Percentiles rank a stretch among this genome's conserved stretches.
These are phyloP conservation scores for Phaeophleospora eucalypticola DNA, from an alignment of 2,329 filamentous ascomycete genomes.

Conservation along the genomic window DNA sequence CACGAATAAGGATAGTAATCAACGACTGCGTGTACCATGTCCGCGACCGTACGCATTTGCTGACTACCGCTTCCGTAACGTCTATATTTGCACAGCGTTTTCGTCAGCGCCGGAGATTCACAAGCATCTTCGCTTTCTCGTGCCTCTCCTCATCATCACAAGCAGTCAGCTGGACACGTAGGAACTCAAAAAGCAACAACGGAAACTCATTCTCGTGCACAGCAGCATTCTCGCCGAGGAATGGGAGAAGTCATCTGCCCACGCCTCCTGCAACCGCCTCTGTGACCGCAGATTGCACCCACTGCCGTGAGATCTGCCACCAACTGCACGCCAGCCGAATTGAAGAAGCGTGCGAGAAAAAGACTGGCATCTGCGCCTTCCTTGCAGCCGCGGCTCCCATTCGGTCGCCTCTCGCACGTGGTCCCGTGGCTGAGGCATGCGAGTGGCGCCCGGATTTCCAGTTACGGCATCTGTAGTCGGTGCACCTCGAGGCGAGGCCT, in stretches of 20 bases:
- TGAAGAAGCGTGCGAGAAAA: no score
- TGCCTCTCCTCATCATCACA: no score
- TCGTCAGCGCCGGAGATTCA: constrained; percentile 6
- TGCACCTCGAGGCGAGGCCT: not conserved
- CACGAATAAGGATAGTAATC: no score
- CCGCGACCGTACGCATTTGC: not conserved
- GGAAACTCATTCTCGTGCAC: constrained; percentile 1
- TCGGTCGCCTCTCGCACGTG: no score
- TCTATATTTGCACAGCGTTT: constrained; percentile 6
- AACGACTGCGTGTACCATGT: not conserved
- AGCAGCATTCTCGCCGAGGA: no score
- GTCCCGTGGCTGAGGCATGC: not conserved
- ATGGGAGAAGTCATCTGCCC: constrained; percentile 12
- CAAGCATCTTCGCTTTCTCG: no score
- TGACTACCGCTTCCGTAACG: constrained; percentile 6
- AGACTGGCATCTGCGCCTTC: no score
- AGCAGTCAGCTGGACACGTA: constrained; percentile 4
- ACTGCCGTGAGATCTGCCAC: constrained; percentile 4
- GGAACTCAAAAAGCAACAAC: not conserved
- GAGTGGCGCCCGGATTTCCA: not conserved
- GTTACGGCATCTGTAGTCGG: not conserved
- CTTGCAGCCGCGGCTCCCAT: no score
- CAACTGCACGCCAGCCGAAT: constrained; percentile 1
- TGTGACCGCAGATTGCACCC: not conserved
- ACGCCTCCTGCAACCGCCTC: constrained; percentile 8